Evolutionary conservation across 2,329 filamentous ascomycete genomes (phyloP), one percentile per base, ranked within the genome.

Genomic region (Phoma herbarum): DNA sequence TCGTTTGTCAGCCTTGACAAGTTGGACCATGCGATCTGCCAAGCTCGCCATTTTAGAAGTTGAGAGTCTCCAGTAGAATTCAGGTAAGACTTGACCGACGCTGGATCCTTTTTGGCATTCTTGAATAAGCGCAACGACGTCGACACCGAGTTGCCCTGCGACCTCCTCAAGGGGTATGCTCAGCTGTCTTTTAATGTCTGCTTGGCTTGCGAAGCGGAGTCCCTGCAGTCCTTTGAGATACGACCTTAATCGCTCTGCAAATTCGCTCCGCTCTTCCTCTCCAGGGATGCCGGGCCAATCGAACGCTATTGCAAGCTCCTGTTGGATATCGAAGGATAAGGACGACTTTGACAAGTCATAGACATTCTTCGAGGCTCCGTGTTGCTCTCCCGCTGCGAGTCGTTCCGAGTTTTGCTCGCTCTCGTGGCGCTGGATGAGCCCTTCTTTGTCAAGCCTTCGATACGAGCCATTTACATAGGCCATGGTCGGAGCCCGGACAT

Each of bases 401-500:
- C 41, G 45, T 14, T 50, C 25, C 14, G 52, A 2, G 11, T 20
- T 31, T 20, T 31, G 25, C 35, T 42, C 28, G 4, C 20, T 31
- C 7, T 23, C 29, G n/a, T 59, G 52, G 11, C 26, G 23, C 20
- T 42, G 50, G 14, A 67, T 28, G 4, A 50, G 16, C 33, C 50
- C 11, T 59, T 22, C 2, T 5, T 60, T 23, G 35, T 61, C 58
- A 4, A 65, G 49, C 0, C 45, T 48, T 35, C 65, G 65, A 33
- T 71, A 75, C 3, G 51, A 50, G 26, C 74, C 71, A 22, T 74
- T 57, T 16, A 73, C 63, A 48, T 76, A 76, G 4, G 67, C 43
- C 2, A 76, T 59, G 4, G 68, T 65, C 18, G 60, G 48, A 4
- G 45, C 43, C 2, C 52, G 45, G 3, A 28, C 23, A 14, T 18